Percentiles rank a stretch among this genome's conserved stretches.
Evolutionary conservation across 1,284 basidiomycete species (phyloP).

Genomic region (Boletus coffeatus): DNA sequence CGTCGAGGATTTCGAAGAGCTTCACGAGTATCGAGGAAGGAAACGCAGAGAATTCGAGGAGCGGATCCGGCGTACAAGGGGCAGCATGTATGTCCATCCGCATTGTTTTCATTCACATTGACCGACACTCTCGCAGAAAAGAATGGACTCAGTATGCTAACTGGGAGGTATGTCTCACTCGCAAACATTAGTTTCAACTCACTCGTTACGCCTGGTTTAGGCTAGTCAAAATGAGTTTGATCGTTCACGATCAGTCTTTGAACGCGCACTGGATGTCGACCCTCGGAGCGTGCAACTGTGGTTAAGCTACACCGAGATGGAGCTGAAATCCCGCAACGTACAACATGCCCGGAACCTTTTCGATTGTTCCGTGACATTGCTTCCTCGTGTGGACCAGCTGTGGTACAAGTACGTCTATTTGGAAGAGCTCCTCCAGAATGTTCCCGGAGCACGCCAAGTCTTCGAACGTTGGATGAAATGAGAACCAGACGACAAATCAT

Average conservation of each 20-base stretch:
- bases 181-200: not conserved
- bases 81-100: slow-evolving; percentile 60
- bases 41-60: slow-evolving; percentile 98
- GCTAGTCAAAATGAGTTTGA: slow-evolving; percentile 97
- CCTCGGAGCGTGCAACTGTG: slow-evolving; percentile 86
- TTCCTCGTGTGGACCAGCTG: slow-evolving; percentile 91
- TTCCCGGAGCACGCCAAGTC: slow-evolving; percentile 92
- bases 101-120: not conserved
- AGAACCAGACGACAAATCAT: slow-evolving; percentile 99
- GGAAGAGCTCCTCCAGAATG: slow-evolving; percentile 95
- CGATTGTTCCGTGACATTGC: slow-evolving; percentile 92
- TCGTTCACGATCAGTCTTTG: slow-evolving; percentile 90
- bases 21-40: slow-evolving; percentile 91
- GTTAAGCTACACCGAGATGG: slow-evolving; percentile 98
- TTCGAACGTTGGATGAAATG: slow-evolving; percentile 99
- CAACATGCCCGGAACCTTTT: slow-evolving; percentile 96
- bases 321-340: slow-evolving; percentile 94
- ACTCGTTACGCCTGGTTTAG: slow-evolving; percentile 33
- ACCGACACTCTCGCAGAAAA: slow-evolving; percentile 42
- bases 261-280: slow-evolving; percentile 95
- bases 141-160: slow-evolving; percentile 83
- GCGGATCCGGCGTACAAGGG: slow-evolving; percentile 84
- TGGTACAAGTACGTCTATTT: slow-evolving; percentile 99
- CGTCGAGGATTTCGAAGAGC: slow-evolving; percentile 96
- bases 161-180: slow-evolving; percentile 54